A percentile compares a stretch with the other conserved stretches of the same genome.
Evolutionary conservation across 148 eudicot genomes (phyloP).

Genomic region (Mesembryanthemum crystallinum): DNA sequence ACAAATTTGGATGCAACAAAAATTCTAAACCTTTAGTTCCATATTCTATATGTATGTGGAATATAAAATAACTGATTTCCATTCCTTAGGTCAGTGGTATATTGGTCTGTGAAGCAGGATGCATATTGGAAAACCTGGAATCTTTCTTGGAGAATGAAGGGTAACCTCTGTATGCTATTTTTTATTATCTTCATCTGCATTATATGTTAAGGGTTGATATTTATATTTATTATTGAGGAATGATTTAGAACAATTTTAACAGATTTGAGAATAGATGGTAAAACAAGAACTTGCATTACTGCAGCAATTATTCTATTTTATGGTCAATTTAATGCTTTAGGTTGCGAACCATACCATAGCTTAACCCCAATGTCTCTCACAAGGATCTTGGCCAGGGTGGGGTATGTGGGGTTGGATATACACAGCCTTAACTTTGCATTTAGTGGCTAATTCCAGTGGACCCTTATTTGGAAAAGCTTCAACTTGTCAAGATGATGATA

Average conservation of each 20-base stretch:
- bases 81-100: conserved; percentile 76
- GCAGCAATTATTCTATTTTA: background rate
- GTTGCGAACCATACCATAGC: background rate
- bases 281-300: background rate
- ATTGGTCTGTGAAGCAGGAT: conserved; percentile 97
- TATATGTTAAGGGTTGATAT: background rate
- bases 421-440: background rate
- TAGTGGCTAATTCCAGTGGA: background rate
- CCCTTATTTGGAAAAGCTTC: background rate
- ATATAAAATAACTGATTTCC: conserved; percentile 18
- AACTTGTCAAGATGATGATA: background rate
- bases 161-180: conserved; percentile 41
- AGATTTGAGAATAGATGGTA: background rate
- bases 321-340: background rate
- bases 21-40: background rate
- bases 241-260: background rate
- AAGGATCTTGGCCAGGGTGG: background rate
- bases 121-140: conserved; percentile 90
- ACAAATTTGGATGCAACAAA: background rate
- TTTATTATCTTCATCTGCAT: background rate
- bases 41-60: background rate
- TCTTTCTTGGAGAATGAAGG: conserved; percentile 83
- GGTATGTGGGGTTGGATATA: background rate
- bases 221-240: background rate
- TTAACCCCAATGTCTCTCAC: background rate